These are phyloP conservation scores for Penicillium sp. DNA, from an alignment of 2,329 filamentous ascomycete genomes.

Conservation along the genomic window DNA sequence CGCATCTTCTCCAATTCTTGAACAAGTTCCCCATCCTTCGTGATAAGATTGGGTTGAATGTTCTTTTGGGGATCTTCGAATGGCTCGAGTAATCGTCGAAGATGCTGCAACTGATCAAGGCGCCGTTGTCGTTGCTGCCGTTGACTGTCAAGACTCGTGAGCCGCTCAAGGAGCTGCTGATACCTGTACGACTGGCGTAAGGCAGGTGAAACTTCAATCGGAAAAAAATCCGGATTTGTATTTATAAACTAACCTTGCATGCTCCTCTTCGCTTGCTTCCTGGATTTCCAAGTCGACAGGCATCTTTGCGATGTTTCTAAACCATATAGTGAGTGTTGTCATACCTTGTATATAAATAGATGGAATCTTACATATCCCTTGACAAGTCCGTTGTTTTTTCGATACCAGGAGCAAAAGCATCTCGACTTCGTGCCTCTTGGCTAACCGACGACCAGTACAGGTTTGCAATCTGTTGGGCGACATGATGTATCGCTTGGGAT, in stretches of 20 bases:
- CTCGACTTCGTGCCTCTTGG: slow-evolving; percentile 30
- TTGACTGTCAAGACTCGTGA: slow-evolving; percentile 46
- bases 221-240: not conserved
- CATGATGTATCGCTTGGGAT: slow-evolving; percentile 54
- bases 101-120: slow-evolving; percentile 47
- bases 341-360: not conserved
- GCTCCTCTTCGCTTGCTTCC: slow-evolving; percentile 32
- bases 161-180: slow-evolving; percentile 40
- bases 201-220: slow-evolving; percentile 21
- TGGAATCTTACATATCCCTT: slow-evolving; percentile 33
- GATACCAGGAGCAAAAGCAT: slow-evolving; percentile 28
- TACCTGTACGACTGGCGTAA: slow-evolving; percentile 38
- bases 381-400: slow-evolving; percentile 42
- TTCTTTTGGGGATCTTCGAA: slow-evolving; percentile 50
- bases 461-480: slow-evolving; percentile 55
- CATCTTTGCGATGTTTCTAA: slow-evolving; percentile 41
- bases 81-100: slow-evolving; percentile 49
- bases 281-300: slow-evolving; percentile 36
- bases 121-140: slow-evolving; percentile 48
- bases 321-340: slow-evolving; percentile 4
- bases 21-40: slow-evolving; percentile 50
- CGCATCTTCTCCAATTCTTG: slow-evolving; percentile 52
- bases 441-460: slow-evolving; percentile 54
- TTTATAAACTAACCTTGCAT: slow-evolving; percentile 29
- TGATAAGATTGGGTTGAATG: slow-evolving; percentile 56